Conservation (phyloP, 106 monocot species). For the Iris macrosiphon region DNA sequence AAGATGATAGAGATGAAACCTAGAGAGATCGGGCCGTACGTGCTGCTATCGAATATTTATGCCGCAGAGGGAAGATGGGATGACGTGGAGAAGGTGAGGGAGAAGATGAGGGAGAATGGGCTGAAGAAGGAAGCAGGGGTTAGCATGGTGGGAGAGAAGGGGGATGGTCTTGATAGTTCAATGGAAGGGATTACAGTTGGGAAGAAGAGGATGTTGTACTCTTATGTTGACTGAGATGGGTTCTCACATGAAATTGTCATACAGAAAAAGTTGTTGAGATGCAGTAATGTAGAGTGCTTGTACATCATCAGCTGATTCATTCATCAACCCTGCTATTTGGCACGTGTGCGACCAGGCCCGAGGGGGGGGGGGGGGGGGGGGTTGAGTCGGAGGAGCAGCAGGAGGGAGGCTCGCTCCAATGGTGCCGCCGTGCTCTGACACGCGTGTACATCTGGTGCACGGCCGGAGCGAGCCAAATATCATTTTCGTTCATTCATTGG, state of each 20-base stretch:
- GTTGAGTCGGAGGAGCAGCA: no score
- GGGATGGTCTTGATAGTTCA: not conserved
- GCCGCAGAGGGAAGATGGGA: constrained; percentile 59
- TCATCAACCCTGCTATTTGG: no score
- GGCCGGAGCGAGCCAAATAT: no score
- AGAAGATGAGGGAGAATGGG: constrained; percentile 44
- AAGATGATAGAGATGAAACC: constrained; percentile 48
- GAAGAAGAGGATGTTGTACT: constrained; percentile 19
- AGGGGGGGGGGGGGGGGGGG: no score
- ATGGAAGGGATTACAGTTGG: not conserved
- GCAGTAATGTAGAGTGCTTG: not conserved
- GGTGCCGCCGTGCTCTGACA: no score
- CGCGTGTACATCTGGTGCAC: no score
- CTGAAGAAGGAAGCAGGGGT: constrained; percentile 38
- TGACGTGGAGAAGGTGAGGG: constrained; percentile 58
- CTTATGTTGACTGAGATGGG: constrained; percentile 34
- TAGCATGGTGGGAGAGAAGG: constrained; percentile 20
- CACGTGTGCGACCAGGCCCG: no score
- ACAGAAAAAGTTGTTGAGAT: not conserved
- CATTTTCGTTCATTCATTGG: no score
- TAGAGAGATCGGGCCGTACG: constrained; percentile 40
- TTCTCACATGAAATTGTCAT: constrained; percentile 19
- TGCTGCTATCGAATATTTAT: constrained; percentile 64
- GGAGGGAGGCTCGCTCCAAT: no score
- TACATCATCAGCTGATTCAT: no score